Evolutionary conservation across 495 filamentous ascomycete species (phyloP), one percentile per base, ranked within the genome.

Genomic region (Filosporella fistucella): DNA sequence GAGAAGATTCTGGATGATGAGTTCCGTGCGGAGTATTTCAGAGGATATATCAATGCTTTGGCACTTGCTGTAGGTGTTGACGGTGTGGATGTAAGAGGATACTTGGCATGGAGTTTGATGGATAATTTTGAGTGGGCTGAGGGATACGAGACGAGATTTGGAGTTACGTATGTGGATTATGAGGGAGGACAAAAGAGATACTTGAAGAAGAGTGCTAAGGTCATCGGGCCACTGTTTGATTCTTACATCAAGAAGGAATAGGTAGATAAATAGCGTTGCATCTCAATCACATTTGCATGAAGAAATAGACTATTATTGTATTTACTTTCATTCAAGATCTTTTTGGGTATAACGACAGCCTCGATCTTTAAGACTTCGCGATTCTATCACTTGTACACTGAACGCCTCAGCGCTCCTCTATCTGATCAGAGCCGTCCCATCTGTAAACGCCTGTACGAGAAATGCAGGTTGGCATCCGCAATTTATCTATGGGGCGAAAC

Each of bases 91-190:
- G 81, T 89, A 44, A 71, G 71, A 47, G 84, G 74, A 1, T 91
- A 90, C 63, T 75, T 89, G 64, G 86, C 84, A 8, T 91, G 87
- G 87, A 85, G 79, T 59, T 74, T 91, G 62, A 78, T 89, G 75
- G 86, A 91, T 51, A 81, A 79, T 61, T 79, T 78, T 55, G 77
- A 79, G 65, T 81, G 76, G 75, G 84, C 85, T 39, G 85, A 90
- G 56, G 85, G 85, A n/a, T 89, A 88, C 63, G 82, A 86, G 65
- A 87, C 85, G n/a, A 73, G 85, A 18, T 90, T 90, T 56, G 85
- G 85, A 30, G 82, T 89, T 36, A 88, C 84, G 5, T 88, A 72
- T 61, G 84, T 89, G 30, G 85, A 88, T 67, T 88, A 90, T 55
- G 70, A 75, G 52, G 78, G 85, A 44, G 78, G 77, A 24, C 84